phyloP scores from a whole-genome alignment of 805 yeast genomes.

The Grigorovia yakushimaensis region DNA sequence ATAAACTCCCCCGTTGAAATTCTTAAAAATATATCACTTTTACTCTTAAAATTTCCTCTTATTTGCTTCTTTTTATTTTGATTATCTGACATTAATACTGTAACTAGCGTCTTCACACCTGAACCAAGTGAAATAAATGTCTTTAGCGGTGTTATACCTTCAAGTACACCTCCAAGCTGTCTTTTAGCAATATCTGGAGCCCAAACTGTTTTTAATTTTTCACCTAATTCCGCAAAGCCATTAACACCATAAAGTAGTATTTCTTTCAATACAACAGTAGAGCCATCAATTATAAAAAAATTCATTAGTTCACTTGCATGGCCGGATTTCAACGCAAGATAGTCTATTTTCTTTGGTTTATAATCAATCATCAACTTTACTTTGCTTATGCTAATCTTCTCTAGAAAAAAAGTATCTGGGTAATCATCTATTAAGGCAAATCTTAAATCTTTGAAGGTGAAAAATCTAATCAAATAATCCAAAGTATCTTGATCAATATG shows the following conservation, averaged over 20 bases:
- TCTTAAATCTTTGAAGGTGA: conserved; percentile 66
- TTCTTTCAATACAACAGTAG: conserved; percentile 55
- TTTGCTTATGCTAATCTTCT: conserved; percentile 52
- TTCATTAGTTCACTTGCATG: conserved; percentile 77
- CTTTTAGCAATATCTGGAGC: conserved; percentile 77
- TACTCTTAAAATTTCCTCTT: conserved; percentile 57
- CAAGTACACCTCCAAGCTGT: conserved; percentile 70
- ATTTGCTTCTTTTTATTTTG: background rate
- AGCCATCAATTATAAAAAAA: conserved; percentile 80
- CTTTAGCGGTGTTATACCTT: conserved; percentile 76
- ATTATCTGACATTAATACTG: conserved; percentile 46
- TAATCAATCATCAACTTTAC: conserved; percentile 69
- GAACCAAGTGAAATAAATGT: conserved; percentile 70
- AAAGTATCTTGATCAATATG: conserved; percentile 91
- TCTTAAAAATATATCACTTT: conserved; percentile 61
- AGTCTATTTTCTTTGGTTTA: conserved; percentile 83
- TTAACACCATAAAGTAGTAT: conserved; percentile 63
- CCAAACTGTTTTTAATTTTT: conserved; percentile 61
- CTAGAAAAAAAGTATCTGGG: conserved; percentile 60
- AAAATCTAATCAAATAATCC: conserved; percentile 71
- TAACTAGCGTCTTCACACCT: conserved; percentile 64
- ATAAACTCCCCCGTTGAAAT: conserved; percentile 74
- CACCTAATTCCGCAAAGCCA: conserved; percentile 57
- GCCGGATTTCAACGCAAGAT: conserved; percentile 77
- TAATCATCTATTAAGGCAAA: conserved; percentile 49